Evolutionary conservation across 306 rosid species (phyloP), one percentile per base, ranked within the genome.

Genomic region (Trifolium pratense): DNA sequence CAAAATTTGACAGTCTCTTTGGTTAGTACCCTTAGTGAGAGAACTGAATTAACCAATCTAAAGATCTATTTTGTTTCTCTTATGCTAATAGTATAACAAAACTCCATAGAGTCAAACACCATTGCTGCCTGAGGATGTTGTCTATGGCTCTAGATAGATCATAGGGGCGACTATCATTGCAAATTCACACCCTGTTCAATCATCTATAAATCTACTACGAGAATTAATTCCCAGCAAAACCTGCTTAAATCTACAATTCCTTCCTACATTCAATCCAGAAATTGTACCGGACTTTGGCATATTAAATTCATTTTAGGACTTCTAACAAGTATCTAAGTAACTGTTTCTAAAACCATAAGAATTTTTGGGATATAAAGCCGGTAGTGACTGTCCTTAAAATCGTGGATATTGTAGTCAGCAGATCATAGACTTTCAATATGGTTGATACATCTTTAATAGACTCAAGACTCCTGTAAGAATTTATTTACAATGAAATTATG

Each of bases 71-170:
- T 53, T 39, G 55, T 16, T 55, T 57, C 74, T 42, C 34, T 32
- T 66, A 39, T n/a, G 61, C 56, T 43, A 75, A 55, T 16, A 69
- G 75, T 34, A 59, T 48, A 40, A 69, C 16, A 10, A 10, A 59
- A 68, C 55, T 69, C 26, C 71, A 69, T 11, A 36, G 9, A 36
- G 39, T 1, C 39, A 36, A 36, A 36, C 39, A 1, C 39, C 39
- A 36, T 36, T 0, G 39, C 39, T 36, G 10, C 2, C 39, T 7
- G 39, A 36, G 39, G 39, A 36, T 36, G 39, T 57, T 13, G 26
- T 11, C 9, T 34, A 43, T 17, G 74, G 39, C 39, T 56, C 68
- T 67, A 67, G 66, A 66, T 7, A 39, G 58, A 55, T 66, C 23
- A 42, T 17, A 43, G 10, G 37, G 68, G 74, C 56, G 39, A 32